Conservation (phyloP, 805 yeast genomes). For the Kodamaea sagamina region DNA sequence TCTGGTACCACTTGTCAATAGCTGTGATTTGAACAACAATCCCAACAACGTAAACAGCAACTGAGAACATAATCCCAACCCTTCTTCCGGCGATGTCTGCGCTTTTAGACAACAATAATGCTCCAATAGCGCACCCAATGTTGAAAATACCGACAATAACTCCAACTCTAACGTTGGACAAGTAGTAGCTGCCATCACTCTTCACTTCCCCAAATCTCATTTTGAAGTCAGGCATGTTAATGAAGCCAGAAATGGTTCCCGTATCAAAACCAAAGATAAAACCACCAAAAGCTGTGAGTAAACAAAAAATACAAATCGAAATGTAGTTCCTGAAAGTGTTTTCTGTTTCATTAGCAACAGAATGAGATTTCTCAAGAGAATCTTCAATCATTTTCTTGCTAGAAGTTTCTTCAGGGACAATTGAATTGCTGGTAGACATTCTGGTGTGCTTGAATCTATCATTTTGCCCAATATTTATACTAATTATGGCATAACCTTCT, state of each 20-base stretch:
- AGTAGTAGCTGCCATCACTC: conserved; percentile 20
- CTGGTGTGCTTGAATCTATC: too few relatives aligned
- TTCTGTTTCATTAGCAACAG: too few relatives aligned
- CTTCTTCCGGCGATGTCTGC: conserved; percentile 31
- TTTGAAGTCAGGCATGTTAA: conserved; percentile 28
- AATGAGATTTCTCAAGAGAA: too few relatives aligned
- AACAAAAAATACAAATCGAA: conserved; percentile 34
- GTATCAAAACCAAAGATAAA: conserved; percentile 33
- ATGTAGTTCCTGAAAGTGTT: too few relatives aligned
- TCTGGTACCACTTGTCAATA: conserved; percentile 26
- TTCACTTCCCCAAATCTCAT: conserved; percentile 23
- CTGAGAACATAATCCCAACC: conserved; percentile 26
- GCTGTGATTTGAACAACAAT: conserved; percentile 28
- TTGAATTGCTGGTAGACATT: too few relatives aligned
- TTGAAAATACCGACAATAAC: conserved; percentile 31
- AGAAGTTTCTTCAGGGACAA: too few relatives aligned
- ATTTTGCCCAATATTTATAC: too few relatives aligned
- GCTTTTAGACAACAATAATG: conserved; percentile 24
- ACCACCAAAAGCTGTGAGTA: conserved; percentile 32
- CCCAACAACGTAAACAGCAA: conserved; percentile 31
- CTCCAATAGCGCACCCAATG: conserved; percentile 34
- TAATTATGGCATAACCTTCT: too few relatives aligned
- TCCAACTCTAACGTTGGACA: conserved; percentile 28
- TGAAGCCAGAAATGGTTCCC: conserved; percentile 35
- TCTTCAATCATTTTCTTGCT: too few relatives aligned